Conservation (phyloP, 2,329 filamentous ascomycete genomes). For the Exophiala sp. region DNA sequence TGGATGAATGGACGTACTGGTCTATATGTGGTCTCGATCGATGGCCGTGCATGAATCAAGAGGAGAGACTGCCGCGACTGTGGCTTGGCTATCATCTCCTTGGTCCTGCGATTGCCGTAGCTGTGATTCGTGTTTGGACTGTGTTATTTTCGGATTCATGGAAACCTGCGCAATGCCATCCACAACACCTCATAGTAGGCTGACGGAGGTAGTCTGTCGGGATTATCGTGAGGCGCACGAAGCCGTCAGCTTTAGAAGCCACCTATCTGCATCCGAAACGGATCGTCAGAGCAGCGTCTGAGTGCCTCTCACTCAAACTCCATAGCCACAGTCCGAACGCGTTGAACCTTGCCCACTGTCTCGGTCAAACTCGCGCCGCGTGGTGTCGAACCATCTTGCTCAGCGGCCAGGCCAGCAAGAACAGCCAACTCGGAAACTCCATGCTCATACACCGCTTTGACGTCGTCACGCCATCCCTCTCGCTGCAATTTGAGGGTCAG, state of each 20-base stretch:
- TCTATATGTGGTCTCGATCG: too few species aligned
- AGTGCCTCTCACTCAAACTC: conserved; percentile 39
- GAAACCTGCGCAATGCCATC: too few species aligned
- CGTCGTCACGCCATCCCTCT: conserved; percentile 36
- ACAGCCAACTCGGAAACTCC: conserved; percentile 37
- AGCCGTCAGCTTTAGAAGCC: not conserved
- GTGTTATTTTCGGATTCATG: too few species aligned
- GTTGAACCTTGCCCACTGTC: conserved; percentile 46
- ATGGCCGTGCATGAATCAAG: too few species aligned
- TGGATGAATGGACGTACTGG: too few species aligned
- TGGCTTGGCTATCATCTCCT: too few species aligned
- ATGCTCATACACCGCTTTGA: conserved; percentile 41
- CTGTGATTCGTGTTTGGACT: too few species aligned
- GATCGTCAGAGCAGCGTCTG: not conserved
- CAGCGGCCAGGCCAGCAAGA: conserved; percentile 36
- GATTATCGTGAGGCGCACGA: not conserved
- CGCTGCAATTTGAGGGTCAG: conserved; percentile 22
- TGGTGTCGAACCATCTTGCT: conserved; percentile 25
- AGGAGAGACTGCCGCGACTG: too few species aligned
- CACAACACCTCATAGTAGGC: too few species aligned
- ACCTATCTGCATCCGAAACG: not conserved
- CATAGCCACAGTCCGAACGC: conserved; percentile 46
- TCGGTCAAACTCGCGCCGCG: conserved; percentile 37
- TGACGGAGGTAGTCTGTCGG: too few species aligned
- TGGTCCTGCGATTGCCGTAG: too few species aligned